phyloP scores from a whole-genome alignment of 805 yeast genomes.

The Tetrapisispora phaffii region DNA sequence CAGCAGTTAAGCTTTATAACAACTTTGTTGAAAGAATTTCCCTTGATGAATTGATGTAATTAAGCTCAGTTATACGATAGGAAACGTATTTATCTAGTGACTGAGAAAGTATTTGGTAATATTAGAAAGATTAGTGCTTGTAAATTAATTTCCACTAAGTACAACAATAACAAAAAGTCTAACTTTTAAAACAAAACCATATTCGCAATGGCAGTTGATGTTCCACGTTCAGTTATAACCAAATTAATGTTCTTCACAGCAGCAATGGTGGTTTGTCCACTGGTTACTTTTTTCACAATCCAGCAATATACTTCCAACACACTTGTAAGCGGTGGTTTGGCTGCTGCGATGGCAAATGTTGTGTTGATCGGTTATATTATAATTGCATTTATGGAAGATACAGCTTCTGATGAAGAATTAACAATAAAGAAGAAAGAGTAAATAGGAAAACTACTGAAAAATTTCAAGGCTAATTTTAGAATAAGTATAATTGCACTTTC shows the following conservation, averaged over 20 bases:
- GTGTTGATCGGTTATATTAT: conserved; percentile 65
- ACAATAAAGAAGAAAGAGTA: conserved; percentile 34
- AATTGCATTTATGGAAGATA: conserved; percentile 64
- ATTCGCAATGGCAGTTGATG: conserved; percentile 31
- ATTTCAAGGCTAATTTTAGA: not conserved
- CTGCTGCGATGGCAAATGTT: conserved; percentile 65
- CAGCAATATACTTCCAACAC: conserved; percentile 42
- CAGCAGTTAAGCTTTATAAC: no score
- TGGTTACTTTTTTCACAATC: conserved; percentile 48
- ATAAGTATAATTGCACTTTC: no score
- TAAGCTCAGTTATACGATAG: no score
- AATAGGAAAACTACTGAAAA: not conserved
- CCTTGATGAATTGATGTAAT: no score
- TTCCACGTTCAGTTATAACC: conserved; percentile 43
- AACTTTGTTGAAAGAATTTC: no score
- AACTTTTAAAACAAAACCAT: no score
- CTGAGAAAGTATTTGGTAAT: no score
- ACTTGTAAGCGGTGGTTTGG: conserved; percentile 66
- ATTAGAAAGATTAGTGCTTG: no score
- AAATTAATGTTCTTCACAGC: conserved; percentile 67
- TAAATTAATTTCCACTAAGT: no score
- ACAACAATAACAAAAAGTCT: not conserved
- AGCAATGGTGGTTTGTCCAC: conserved; percentile 64
- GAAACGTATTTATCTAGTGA: no score
- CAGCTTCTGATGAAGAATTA: conserved; percentile 24